A percentile compares a stretch with the other conserved stretches of the same genome.
Evolutionary conservation across 176 grass and related monocot genomes (phyloP).

Genomic region (Aechmea fasciata): DNA sequence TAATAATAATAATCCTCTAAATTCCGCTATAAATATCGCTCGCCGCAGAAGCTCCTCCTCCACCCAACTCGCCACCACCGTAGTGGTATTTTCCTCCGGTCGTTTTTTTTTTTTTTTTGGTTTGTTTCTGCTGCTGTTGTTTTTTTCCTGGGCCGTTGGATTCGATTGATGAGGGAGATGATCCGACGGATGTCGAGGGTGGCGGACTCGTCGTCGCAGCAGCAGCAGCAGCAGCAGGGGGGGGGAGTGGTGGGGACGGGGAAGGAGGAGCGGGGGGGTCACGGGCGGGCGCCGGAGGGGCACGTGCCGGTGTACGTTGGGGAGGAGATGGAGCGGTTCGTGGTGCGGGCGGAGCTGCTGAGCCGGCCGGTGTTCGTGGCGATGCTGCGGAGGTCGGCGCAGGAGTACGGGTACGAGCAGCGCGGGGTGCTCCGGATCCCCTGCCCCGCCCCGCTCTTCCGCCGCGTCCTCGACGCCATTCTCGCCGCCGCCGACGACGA

Average conservation of each 20-base stretch:
- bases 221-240: background rate
- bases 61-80: no score
- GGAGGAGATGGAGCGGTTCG: constrained; percentile 55
- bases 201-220: constrained; percentile 25
- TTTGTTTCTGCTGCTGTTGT: no score
- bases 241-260: background rate
- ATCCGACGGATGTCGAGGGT: constrained; percentile 61
- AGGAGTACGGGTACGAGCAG: constrained; percentile 76
- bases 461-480: constrained; percentile 30
- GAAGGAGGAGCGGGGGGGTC: background rate
- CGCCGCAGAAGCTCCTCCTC: background rate
- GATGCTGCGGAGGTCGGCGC: constrained; percentile 46
- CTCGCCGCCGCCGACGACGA: constrained; percentile 22
- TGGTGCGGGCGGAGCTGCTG: constrained; percentile 53
- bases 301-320: constrained; percentile 72
- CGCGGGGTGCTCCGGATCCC: constrained; percentile 66
- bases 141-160: background rate
- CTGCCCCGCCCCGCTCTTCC: constrained; percentile 44
- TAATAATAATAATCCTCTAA: background rate
- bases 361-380: constrained; percentile 52
- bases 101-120: background rate
- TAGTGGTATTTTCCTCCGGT: background rate
- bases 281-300: constrained; percentile 33
- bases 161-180: constrained; percentile 41
- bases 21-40: constrained; percentile 20